phyloP scores from a whole-genome alignment of 306 rosid genomes.

The Fragaria ananassa region DNA sequence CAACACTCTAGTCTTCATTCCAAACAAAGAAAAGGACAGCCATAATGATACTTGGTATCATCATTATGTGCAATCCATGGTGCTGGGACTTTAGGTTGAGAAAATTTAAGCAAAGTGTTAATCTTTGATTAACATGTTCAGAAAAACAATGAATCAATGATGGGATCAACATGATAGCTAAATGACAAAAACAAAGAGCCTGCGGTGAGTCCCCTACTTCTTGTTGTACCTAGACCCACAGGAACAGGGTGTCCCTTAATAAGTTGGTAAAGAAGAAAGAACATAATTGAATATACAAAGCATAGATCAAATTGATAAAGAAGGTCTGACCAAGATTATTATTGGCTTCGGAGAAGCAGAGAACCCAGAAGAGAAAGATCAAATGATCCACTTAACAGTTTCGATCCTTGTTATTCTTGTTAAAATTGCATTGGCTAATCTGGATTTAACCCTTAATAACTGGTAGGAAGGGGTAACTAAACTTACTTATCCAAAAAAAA shows the following conservation, averaged over 20 bases:
- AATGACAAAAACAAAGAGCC: conserved; percentile 13
- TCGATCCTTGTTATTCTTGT: background rate
- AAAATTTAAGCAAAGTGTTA: background rate
- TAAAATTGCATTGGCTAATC: background rate
- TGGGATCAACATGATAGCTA: conserved; percentile 21
- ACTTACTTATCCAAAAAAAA: no score
- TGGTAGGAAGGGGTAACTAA: background rate
- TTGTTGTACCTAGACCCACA: background rate
- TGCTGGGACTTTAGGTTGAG: conserved; percentile 1
- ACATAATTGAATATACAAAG: background rate
- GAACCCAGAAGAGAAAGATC: background rate
- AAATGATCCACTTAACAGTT: background rate
- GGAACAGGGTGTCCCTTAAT: conserved; percentile 5
- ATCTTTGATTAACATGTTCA: conserved; percentile 12
- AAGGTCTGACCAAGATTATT: background rate
- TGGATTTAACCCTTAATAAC: background rate
- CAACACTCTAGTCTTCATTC: background rate
- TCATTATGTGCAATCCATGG: conserved; percentile 8
- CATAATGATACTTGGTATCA: background rate
- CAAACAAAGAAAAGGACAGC: background rate
- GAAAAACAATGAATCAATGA: conserved; percentile 8
- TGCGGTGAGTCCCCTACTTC: background rate
- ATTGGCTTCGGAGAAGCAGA: background rate
- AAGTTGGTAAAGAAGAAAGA: background rate
- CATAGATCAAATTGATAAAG: background rate